Conservation (phyloP, 331 rosid species). For the Malus hybrid region DNA sequence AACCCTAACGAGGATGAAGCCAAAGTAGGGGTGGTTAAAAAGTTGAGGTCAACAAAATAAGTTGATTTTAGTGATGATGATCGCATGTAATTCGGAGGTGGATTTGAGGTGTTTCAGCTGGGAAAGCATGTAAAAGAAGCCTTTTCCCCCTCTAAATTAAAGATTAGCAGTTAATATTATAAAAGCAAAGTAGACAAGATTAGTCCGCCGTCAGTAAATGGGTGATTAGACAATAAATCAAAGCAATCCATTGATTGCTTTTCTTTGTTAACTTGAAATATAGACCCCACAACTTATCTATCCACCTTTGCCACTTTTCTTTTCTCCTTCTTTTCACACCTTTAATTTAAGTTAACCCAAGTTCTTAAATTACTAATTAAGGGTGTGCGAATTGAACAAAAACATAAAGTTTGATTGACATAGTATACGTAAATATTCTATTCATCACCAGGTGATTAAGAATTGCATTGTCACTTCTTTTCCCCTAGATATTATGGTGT, state of each 20-base stretch:
- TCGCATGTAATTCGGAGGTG: neutral
- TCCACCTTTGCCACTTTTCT: neutral
- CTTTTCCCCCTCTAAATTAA: neutral
- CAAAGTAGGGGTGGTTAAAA: neutral
- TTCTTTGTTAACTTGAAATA: conserved; percentile 7
- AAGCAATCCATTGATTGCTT: conserved; percentile 28
- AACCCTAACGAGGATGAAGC: too few species aligned
- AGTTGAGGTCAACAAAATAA: neutral
- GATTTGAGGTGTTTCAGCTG: neutral
- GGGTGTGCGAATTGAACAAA: too few species aligned
- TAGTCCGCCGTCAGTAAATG: conserved; percentile 24
- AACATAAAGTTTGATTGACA: too few species aligned
- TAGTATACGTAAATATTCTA: too few species aligned
- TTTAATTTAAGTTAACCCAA: too few species aligned
- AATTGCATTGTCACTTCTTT: too few species aligned
- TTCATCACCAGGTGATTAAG: too few species aligned
- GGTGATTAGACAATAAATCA: conserved; percentile 33
- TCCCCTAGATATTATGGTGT: too few species aligned
- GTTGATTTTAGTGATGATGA: neutral
- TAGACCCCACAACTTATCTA: conserved; percentile 17
- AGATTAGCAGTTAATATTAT: neutral
- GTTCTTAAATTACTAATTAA: too few species aligned
- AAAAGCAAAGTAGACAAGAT: conserved; percentile 6
- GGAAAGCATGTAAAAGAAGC: conserved; percentile 4
- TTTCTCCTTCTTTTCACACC: neutral